Base-by-base conservation (phyloP, 257 asterid genomes). In the Jacaranda mimosifolia region DNA sequence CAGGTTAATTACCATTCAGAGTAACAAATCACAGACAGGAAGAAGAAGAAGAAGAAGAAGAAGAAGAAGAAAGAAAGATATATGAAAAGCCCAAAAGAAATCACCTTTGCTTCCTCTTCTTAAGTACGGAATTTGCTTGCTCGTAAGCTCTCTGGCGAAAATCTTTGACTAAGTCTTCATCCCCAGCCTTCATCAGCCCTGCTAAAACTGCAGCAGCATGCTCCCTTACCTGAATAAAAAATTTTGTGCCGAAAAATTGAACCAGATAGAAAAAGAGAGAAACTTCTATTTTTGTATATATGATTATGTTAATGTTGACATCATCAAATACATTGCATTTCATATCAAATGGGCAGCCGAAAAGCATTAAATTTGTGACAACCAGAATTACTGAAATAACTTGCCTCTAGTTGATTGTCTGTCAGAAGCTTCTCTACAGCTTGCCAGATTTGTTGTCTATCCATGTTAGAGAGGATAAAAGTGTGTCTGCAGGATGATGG, bases 141-240 rank as follows among this genome's bases (percentile, higher is more conserved):
- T 77, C 86, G 75, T 87, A 89, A 82, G 99, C 98, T 87, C 94
- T 91, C 56, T 9, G 82, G 72, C 97, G 97, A 73, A 96, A 96
- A 75, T 89, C 97, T 80, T 84, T 84, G 9, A 94, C 93, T 14
- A 93, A 80, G 72, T 85, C 86, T 77, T 78, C 91, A 84, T 91
- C 94, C 58, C 93, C 98, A 65, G 97, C 90, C 87, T 93, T 96
- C 98, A 96, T 91, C 82, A 96, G 83, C 77, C 97, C 97, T 75
- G 99, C 97, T 81, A 96, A 91, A 80, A 96, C 99, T 68, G 98
- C 98, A 73, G 98, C 99, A 56, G 99, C 99, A 55, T 96, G 99
- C 94, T 96, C 99, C 77, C 99, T 86, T 68, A 96, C 97, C 99
- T 96, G 90, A 67, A 72, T 17, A 71, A 63, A 57, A 49, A 48